Evolutionary conservation across 2,329 filamentous ascomycete genomes (phyloP).

Genomic region (Ophiostoma tasmaniense): DNA sequence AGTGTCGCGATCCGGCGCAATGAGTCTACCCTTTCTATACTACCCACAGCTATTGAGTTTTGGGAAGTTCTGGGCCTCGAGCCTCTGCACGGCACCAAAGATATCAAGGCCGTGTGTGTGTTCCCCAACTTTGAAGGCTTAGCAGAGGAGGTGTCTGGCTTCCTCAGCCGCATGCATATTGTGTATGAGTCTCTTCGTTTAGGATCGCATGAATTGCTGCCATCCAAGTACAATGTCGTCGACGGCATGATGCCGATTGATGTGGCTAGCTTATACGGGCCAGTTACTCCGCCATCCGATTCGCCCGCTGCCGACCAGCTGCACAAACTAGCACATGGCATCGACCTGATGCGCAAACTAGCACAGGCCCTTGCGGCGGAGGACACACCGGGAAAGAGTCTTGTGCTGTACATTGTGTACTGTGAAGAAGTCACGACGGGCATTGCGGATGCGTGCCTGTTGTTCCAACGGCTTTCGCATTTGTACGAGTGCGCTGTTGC

Average conservation of each 20-base stretch:
- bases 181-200: constrained; percentile 68
- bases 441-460: constrained; percentile 61
- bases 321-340: constrained; percentile 37
- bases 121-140: constrained; percentile 60
- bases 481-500: constrained; percentile 42
- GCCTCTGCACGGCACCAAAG: constrained; percentile 62
- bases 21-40: constrained; percentile 60
- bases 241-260: constrained; percentile 44
- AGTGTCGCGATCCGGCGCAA: constrained; percentile 64
- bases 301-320: constrained; percentile 42
- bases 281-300: constrained; percentile 30
- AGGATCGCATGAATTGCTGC: constrained; percentile 52
- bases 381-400: constrained; percentile 44
- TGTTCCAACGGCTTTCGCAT: constrained; percentile 65
- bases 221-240: constrained; percentile 33
- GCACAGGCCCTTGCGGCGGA: constrained; percentile 38
- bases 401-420: constrained; percentile 72
- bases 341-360: constrained; percentile 42
- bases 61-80: constrained; percentile 75
- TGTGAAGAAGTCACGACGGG: constrained; percentile 53
- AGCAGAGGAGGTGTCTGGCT: constrained; percentile 49
- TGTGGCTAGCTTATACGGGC: constrained; percentile 14
- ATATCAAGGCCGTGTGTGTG: constrained; percentile 61
- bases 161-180: constrained; percentile 59
- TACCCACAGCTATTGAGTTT: constrained; percentile 66